Conservation (phyloP, 371 early-diverging fungal species). For the Conidiobolus incongruus region DNA sequence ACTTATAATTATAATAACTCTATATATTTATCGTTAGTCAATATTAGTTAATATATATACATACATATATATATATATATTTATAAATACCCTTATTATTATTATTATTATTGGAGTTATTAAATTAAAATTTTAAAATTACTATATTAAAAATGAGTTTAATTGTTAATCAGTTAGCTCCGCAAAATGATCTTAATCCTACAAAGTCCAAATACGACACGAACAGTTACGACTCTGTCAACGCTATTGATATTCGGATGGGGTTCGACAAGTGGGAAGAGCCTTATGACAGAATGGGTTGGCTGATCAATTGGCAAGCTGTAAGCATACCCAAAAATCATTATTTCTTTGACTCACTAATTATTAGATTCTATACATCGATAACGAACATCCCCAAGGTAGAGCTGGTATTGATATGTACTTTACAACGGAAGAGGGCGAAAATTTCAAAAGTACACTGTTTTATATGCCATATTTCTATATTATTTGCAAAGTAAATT, state of each 20-base stretch:
- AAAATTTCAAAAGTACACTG: slow-evolving; percentile 68
- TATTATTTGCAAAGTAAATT: slow-evolving; percentile 47
- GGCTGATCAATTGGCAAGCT: slow-evolving; percentile 88
- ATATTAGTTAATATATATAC: no score
- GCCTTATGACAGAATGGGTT: slow-evolving; percentile 64
- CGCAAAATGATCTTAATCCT: no score
- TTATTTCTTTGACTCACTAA: neutral
- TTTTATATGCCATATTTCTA: slow-evolving; percentile 78
- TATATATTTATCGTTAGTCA: no score
- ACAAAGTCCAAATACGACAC: no score
- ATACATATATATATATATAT: no score
- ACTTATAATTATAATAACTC: no score
- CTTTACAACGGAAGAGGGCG: slow-evolving; percentile 76
- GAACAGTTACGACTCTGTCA: no score
- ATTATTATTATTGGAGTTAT: no score
- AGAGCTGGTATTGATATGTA: slow-evolving; percentile 73
- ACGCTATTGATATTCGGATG: slow-evolving; percentile 46
- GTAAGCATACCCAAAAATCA: slow-evolving; percentile 15
- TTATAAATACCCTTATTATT: no score
- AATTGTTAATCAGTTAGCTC: no score
- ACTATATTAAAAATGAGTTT: no score
- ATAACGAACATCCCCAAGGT: slow-evolving; percentile 37
- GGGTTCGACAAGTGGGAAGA: slow-evolving; percentile 61
- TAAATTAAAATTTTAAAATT: no score
- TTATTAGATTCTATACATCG: slow-evolving; percentile 5